These are phyloP conservation scores for Asclepias syriaca DNA, from an alignment of 257 asterid genomes.

Conservation along the genomic window DNA sequence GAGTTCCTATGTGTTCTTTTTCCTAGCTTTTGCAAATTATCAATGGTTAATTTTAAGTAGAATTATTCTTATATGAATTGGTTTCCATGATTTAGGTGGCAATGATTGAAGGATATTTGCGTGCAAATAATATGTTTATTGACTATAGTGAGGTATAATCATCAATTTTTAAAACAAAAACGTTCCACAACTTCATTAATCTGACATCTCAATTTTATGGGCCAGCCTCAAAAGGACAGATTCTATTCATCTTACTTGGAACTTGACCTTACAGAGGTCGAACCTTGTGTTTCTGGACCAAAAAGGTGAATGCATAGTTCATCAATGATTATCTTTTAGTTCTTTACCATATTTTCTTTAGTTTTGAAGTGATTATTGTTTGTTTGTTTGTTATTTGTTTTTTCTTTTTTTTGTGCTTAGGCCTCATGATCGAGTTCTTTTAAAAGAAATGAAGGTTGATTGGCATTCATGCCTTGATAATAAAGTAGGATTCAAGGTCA, in stretches of 20 bases:
- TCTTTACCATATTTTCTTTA: slow-evolving; percentile 1
- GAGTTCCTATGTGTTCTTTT: slow-evolving; percentile 14
- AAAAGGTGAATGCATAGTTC: slow-evolving; percentile 43
- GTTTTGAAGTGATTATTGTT: not conserved
- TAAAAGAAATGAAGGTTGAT: slow-evolving; percentile 82
- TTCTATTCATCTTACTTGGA: slow-evolving; percentile 67
- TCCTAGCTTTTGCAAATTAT: not conserved
- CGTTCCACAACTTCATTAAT: slow-evolving; percentile 4
- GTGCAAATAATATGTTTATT: slow-evolving; percentile 87
- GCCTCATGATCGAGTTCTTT: slow-evolving; percentile 85
- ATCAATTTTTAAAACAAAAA: not conserved
- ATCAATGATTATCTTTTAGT: no score
- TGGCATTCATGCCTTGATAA: slow-evolving; percentile 83
- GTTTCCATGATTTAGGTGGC: slow-evolving; percentile 42
- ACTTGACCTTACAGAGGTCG: slow-evolving; percentile 66
- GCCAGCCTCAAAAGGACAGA: slow-evolving; percentile 85
- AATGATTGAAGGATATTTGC: slow-evolving; percentile 94
- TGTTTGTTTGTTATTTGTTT: not conserved
- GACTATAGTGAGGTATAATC: slow-evolving; percentile 72
- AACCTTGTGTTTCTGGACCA: slow-evolving; percentile 91
- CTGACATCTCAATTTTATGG: slow-evolving; percentile 15
- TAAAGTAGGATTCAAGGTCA: slow-evolving; percentile 84
- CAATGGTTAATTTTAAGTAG: not conserved
- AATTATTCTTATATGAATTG: not conserved
- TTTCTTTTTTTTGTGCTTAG: slow-evolving; percentile 23